Evolutionary conservation across 768 basidiomycete genomes (phyloP).

Genomic region (Leucocoprinus leucothites): DNA sequence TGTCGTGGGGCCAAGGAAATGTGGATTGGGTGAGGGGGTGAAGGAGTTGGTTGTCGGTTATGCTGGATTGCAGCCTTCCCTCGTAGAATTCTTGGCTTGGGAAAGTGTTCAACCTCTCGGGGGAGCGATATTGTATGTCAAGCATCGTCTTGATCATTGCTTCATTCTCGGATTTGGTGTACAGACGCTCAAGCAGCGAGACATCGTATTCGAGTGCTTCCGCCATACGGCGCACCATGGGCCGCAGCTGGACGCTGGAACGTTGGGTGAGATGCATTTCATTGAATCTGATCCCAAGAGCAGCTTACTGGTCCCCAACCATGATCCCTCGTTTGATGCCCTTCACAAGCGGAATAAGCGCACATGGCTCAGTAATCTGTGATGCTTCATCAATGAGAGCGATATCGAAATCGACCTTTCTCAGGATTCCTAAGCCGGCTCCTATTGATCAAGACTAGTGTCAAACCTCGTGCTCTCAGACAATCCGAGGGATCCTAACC

Average conservation of each 20-base stretch:
- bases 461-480: not conserved
- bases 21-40: constrained; percentile 31
- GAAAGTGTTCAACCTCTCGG: constrained; percentile 52
- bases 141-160: constrained; percentile 59
- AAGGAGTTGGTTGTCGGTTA: constrained; percentile 33
- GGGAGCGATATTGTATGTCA: constrained; percentile 68
- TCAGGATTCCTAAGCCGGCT: constrained; percentile 55
- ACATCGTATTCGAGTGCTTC: constrained; percentile 55
- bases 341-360: constrained; percentile 67
- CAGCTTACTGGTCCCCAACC: constrained; percentile 73
- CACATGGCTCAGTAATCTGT: constrained; percentile 64
- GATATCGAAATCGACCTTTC: constrained; percentile 55
- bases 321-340: constrained; percentile 54
- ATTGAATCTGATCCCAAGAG: constrained; percentile 7
- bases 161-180: constrained; percentile 30
- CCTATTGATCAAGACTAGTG: constrained; percentile 23
- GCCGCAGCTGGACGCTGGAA: constrained; percentile 61
- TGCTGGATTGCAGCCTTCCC: constrained; percentile 45
- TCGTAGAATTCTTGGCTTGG: constrained; percentile 67
- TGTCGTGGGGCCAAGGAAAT: constrained; percentile 56
- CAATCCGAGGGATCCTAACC: constrained; percentile 25
- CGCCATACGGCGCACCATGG: constrained; percentile 58
- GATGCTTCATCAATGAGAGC: constrained; percentile 71
- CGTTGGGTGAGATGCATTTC: not conserved
- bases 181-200: constrained; percentile 61